These are phyloP conservation scores for Suillus lakei DNA, from an alignment of 768 basidiomycete species.

Conservation along the genomic window DNA sequence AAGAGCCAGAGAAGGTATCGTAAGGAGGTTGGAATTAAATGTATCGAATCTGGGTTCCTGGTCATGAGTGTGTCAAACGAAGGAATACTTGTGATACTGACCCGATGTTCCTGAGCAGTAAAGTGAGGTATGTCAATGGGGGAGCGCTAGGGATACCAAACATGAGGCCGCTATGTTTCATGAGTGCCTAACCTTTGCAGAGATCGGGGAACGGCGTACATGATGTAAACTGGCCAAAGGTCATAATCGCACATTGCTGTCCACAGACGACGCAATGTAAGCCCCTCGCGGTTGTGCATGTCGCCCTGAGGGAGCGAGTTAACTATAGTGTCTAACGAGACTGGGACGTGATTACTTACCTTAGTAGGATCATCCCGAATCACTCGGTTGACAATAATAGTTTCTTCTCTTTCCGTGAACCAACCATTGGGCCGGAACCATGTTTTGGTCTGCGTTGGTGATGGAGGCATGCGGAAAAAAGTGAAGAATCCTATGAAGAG, in stretches of 20 bases:
- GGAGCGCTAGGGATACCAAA: slow-evolving; percentile 55
- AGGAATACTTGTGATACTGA: slow-evolving; percentile 15
- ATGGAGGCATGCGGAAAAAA: slow-evolving; percentile 64
- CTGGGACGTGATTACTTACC: slow-evolving; percentile 35
- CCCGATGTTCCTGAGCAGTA: slow-evolving; percentile 61
- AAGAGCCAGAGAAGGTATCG: slow-evolving; percentile 57
- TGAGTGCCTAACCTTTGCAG: not conserved
- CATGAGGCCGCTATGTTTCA: slow-evolving; percentile 47
- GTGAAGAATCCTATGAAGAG: slow-evolving; percentile 55
- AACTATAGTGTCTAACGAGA: not conserved
- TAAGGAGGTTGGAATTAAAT: slow-evolving; percentile 62
- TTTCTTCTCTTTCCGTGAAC: slow-evolving; percentile 66
- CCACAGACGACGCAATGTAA: slow-evolving; percentile 55
- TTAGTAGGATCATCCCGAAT: slow-evolving; percentile 68
- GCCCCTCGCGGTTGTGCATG: slow-evolving; percentile 73
- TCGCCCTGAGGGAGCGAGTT: slow-evolving; percentile 44
- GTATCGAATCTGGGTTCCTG: slow-evolving; percentile 53
- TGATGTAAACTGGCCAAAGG: slow-evolving; percentile 68
- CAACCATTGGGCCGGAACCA: slow-evolving; percentile 66
- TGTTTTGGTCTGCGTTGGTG: slow-evolving; percentile 60
- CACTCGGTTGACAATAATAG: slow-evolving; percentile 63
- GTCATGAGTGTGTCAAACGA: slow-evolving; percentile 1
- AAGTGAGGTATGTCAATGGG: slow-evolving; percentile 60
- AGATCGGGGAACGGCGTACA: slow-evolving; percentile 32
- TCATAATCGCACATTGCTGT: slow-evolving; percentile 62